Base-by-base conservation (phyloP, 208 protist genomes). In the Trichomonas tenax region DNA sequence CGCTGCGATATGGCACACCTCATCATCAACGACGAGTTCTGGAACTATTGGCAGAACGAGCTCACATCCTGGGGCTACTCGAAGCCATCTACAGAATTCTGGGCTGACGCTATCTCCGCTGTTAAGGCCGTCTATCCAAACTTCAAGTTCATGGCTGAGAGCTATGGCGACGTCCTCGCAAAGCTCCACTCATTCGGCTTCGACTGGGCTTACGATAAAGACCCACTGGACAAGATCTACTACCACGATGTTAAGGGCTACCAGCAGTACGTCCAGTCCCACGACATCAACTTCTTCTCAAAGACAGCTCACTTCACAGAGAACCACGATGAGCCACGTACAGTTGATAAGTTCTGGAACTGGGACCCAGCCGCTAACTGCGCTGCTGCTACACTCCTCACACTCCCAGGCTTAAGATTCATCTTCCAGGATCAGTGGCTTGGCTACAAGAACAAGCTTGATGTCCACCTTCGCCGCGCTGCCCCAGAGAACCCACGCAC, bases 1-100 rank as follows among this genome's bases (percentile, higher is more conserved):
- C 96, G 96, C 38, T 96, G 95, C 89, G 88, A 96, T 96, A 96
- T 96, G 46, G 96, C 96, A n/a, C 96, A 96, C 38, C 89, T 96
- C 41, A 34, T 96, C 10, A 46, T 96, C 34, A 96, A 96, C 31
- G 63, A 51, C 38, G 23, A 96, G 44, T 72, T 96, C 63, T 44
- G 23, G 15, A 96, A 15, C 40, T 96, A 82, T 82, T 90, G 96
- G 51, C 15, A 81, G 38, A 82, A 4, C 34, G 14, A 96, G 31
- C 38, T 95, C 14, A 11, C 96, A 48, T 34, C 81, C 11, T 81
- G 15, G 10, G 84, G 23, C 8, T 45, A 96, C 17, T 72, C 21
- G 11, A 41, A 63, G 0, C 96, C 82, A 95, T 23, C 10, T 40
- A 63, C 38, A 23, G 82, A 96, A 48, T 96, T 96, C 41, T 96